Conservation (phyloP, 495 filamentous ascomycete genomes). For the Glarea lozoyensis region DNA sequence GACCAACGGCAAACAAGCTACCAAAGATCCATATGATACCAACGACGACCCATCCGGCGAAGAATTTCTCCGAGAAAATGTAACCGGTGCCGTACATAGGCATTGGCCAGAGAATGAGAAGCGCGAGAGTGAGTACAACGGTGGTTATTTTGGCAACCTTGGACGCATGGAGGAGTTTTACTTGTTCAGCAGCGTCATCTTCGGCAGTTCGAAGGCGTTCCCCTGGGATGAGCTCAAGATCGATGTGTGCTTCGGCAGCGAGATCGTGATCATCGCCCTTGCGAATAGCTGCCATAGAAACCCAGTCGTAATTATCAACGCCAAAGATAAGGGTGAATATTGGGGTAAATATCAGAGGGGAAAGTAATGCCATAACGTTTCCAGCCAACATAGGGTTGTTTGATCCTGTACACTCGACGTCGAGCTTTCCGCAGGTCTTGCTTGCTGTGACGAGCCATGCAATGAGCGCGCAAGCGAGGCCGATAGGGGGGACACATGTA, state of each 20-base stretch:
- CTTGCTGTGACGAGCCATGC: constrained; percentile 90
- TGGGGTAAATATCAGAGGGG: constrained; percentile 71
- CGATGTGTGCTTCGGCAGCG: constrained; percentile 22
- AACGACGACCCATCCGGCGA: constrained; percentile 71
- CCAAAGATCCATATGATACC: constrained; percentile 70
- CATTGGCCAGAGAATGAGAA: constrained; percentile 90
- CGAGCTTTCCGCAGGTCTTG: constrained; percentile 62
- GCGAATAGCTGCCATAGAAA: constrained; percentile 75
- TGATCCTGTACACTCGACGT: constrained; percentile 65
- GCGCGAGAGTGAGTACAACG: constrained; percentile 57
- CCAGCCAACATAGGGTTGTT: constrained; percentile 90
- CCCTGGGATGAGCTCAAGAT: constrained; percentile 19
- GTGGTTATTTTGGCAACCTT: constrained; percentile 75
- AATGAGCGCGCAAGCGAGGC: constrained; percentile 64
- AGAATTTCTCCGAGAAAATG: constrained; percentile 67
- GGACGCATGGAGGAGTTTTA: constrained; percentile 60
- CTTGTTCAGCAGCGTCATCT: constrained; percentile 12
- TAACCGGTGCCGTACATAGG: constrained; percentile 86
- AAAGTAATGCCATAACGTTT: constrained; percentile 68
- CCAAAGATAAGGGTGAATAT: constrained; percentile 55
- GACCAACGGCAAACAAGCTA: constrained; percentile 26
- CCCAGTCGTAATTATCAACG: constrained; percentile 79
- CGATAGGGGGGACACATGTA: constrained; percentile 53
- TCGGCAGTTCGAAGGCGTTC: constrained; percentile 4
- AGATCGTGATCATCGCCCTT: constrained; percentile 49